phyloP scores from a whole-genome alignment of 176 grass and related monocot species.

The Elymus sibiricus region DNA sequence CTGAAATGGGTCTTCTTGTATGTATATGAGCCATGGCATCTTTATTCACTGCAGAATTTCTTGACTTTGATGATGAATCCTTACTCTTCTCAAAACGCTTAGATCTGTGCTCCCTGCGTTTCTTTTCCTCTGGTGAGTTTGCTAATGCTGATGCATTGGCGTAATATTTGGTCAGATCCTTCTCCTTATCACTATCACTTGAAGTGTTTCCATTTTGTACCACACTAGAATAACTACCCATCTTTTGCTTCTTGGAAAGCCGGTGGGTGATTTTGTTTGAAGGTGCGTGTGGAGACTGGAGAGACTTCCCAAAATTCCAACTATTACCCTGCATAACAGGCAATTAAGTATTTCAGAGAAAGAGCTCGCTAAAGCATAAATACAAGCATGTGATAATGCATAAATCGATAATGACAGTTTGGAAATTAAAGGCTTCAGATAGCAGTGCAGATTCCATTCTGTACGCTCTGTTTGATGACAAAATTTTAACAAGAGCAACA shows the following conservation, averaged over 20 bases:
- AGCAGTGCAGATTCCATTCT: not conserved
- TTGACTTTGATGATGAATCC: constrained; percentile 41
- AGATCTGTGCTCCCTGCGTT: constrained; percentile 78
- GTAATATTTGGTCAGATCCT: constrained; percentile 76
- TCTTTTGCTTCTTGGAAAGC: constrained; percentile 59
- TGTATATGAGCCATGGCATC: constrained; percentile 37
- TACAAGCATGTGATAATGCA: not conserved
- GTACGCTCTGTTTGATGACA: not conserved
- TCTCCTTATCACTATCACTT: constrained; percentile 90
- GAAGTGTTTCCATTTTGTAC: constrained; percentile 60
- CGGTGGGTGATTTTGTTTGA: constrained; percentile 48
- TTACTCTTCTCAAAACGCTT: constrained; percentile 86
- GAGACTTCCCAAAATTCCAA: constrained; percentile 51
- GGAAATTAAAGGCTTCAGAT: not conserved
- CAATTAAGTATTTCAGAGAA: constrained; percentile 3
- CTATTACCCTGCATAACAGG: constrained; percentile 35
- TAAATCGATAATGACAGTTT: not conserved
- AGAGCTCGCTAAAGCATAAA: not conserved
- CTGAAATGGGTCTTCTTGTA: constrained; percentile 53
- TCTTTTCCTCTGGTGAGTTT: constrained; percentile 88
- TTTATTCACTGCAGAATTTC: constrained; percentile 44
- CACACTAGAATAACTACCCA: constrained; percentile 38
- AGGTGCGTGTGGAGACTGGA: constrained; percentile 36
- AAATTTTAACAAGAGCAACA: constrained; percentile 13
- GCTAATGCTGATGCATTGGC: constrained; percentile 64